phyloP scores from a whole-genome alignment of 2,329 filamentous ascomycete genomes.

The Xylariales sp. region DNA sequence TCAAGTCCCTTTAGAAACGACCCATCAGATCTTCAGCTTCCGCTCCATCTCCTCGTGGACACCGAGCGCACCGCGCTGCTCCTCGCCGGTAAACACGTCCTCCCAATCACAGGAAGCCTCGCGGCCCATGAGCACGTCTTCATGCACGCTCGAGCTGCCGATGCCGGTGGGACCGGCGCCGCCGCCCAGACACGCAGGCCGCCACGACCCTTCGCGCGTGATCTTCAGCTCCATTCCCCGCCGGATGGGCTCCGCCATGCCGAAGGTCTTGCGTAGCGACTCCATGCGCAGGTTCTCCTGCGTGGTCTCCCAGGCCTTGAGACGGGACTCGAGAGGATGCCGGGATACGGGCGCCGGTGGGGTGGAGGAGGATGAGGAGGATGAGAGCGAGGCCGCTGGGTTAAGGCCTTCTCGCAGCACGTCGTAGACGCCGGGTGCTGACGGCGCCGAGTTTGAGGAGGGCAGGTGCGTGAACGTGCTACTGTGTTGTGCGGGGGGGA shows the following conservation, averaged over 20 bases:
- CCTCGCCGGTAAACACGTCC: slow-evolving; percentile 87
- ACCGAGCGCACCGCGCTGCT: slow-evolving; percentile 74
- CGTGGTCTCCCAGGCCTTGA: slow-evolving; percentile 89
- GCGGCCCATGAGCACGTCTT: slow-evolving; percentile 85
- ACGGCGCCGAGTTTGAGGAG: slow-evolving; percentile 78
- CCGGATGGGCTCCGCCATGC: slow-evolving; percentile 90
- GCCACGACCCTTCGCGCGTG: slow-evolving; percentile 81
- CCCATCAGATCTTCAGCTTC: slow-evolving; percentile 79
- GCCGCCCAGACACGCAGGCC: slow-evolving; percentile 76
- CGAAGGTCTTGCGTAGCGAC: slow-evolving; percentile 85
- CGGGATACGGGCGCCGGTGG: slow-evolving; percentile 65
- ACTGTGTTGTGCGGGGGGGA: slow-evolving; percentile 76
- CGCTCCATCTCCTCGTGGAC: slow-evolving; percentile 96
- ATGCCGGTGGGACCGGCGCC: slow-evolving; percentile 70
- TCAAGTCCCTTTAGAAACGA: not conserved
- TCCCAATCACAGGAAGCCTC: slow-evolving; percentile 89
- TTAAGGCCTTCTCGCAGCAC: slow-evolving; percentile 87
- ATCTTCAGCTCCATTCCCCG: slow-evolving; percentile 97
- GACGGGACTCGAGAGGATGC: slow-evolving; percentile 92
- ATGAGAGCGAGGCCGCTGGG: slow-evolving; percentile 61
- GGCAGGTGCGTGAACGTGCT: slow-evolving; percentile 72
- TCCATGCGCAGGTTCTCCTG: slow-evolving; percentile 92
- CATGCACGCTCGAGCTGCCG: slow-evolving; percentile 77
- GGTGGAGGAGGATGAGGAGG: slow-evolving; percentile 37
- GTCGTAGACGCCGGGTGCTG: slow-evolving; percentile 92